Conservation (phyloP, 805 yeast species). For the Clavispora carvajalis region DNA sequence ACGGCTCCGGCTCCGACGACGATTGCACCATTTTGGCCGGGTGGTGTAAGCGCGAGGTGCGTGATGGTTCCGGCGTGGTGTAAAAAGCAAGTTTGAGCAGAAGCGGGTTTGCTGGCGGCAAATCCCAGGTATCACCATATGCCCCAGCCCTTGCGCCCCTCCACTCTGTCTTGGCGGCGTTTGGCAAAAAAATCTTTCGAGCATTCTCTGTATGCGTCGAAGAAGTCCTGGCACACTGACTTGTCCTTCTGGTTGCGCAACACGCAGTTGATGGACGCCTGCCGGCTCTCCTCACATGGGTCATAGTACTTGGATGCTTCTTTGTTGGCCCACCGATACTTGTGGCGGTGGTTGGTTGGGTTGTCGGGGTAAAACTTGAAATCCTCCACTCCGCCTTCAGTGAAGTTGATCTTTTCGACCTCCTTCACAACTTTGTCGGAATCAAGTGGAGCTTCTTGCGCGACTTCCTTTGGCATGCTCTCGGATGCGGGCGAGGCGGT, state of each 20-base stretch:
- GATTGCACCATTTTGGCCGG: not conserved
- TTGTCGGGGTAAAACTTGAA: constrained; percentile 80
- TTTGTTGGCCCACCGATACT: constrained; percentile 64
- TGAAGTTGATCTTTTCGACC: constrained; percentile 47
- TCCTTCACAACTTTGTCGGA: constrained; percentile 28
- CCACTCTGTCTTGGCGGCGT: constrained; percentile 29
- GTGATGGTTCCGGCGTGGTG: not conserved
- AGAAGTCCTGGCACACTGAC: constrained; percentile 67
- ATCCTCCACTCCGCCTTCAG: constrained; percentile 47
- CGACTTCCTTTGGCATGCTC: not conserved
- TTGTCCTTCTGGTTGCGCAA: constrained; percentile 68
- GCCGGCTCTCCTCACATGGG: constrained; percentile 87
- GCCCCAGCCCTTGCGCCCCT: constrained; percentile 43
- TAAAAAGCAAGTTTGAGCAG: not conserved
- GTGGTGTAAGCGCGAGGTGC: not conserved
- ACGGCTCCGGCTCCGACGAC: no score
- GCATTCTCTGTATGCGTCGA: constrained; percentile 91
- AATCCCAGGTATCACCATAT: constrained; percentile 32
- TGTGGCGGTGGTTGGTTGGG: constrained; percentile 69
- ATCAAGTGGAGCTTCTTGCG: not conserved
- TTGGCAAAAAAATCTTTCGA: constrained; percentile 33
- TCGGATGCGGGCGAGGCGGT: not conserved
- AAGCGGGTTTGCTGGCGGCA: no score
- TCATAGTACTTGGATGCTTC: constrained; percentile 83
- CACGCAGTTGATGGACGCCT: constrained; percentile 80